Percentiles rank a stretch among this genome's conserved stretches.
Conservation (phyloP, 495 filamentous ascomycete species). For the Venustampulla echinocandica region DNA sequence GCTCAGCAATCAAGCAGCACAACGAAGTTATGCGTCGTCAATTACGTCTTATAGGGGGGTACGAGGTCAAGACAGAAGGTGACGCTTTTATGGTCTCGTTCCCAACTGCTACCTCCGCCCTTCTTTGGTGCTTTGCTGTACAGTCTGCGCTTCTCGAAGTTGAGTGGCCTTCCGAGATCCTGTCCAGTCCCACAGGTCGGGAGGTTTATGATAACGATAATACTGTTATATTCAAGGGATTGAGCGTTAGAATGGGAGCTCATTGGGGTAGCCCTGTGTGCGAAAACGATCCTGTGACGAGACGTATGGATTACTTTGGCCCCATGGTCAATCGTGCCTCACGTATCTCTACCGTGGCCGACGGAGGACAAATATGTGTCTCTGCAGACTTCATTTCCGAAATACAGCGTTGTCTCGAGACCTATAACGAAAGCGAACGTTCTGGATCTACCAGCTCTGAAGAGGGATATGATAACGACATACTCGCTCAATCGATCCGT, state of each 20-base stretch:
- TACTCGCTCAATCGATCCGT: constrained; percentile 62
- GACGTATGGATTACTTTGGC: constrained; percentile 98
- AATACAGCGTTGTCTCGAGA: constrained; percentile 82
- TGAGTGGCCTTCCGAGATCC: constrained; percentile 86
- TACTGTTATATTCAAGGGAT: constrained; percentile 80
- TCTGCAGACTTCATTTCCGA: constrained; percentile 95
- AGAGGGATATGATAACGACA: constrained; percentile 62
- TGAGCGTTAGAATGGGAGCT: constrained; percentile 95
- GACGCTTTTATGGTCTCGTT: constrained; percentile 99
- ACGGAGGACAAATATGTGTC: constrained; percentile 94
- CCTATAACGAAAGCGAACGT: constrained; percentile 68
- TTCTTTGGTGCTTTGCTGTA: constrained; percentile 94
- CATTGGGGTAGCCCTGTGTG: constrained; percentile 93
- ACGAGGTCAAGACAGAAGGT: constrained; percentile 99
- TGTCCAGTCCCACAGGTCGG: constrained; percentile 76
- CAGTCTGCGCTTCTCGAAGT: constrained; percentile 80
- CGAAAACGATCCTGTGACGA: constrained; percentile 89
- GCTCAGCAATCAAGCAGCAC: constrained; percentile 88
- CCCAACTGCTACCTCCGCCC: constrained; percentile 82
- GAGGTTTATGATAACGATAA: constrained; percentile 75
- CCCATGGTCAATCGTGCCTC: constrained; percentile 98
- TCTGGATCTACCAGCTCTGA: constrained; percentile 58
- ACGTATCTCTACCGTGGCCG: constrained; percentile 86
- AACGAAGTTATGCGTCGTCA: constrained; percentile 93
- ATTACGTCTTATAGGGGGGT: constrained; percentile 86